Conservation (phyloP, 1,284 basidiomycete species). For the Chondrostereum purpureum region DNA sequence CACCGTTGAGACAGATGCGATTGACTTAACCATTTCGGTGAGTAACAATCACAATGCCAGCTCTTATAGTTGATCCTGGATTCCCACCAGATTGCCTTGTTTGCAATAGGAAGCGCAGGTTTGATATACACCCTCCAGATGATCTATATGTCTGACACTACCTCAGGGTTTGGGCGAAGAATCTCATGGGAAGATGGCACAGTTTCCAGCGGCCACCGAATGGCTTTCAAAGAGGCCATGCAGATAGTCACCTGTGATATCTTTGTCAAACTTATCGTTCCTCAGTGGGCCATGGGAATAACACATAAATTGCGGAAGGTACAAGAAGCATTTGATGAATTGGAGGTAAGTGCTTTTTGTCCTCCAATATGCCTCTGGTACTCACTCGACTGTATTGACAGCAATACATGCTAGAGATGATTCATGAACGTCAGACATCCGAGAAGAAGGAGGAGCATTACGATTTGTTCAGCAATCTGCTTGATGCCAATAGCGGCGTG, state of each 20-base stretch:
- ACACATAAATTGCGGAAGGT: constrained; percentile 31
- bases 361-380: background rate
- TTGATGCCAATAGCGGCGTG: constrained; percentile 40
- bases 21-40: constrained; percentile 43
- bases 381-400: constrained; percentile 18
- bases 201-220: constrained; percentile 35
- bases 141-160: background rate
- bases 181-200: constrained; percentile 46
- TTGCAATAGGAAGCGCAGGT: constrained; percentile 51
- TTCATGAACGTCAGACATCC: constrained; percentile 32
- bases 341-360: background rate
- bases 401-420: constrained; percentile 53
- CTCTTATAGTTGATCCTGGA: background rate
- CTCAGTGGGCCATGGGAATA: constrained; percentile 36
- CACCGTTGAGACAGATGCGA: constrained; percentile 24
- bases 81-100: constrained; percentile 43
- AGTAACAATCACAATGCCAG: constrained; percentile 9
- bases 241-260: constrained; percentile 39
- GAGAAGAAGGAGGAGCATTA: constrained; percentile 38
- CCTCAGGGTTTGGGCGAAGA: constrained; percentile 42
- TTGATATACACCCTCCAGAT: background rate
- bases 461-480: constrained; percentile 50
- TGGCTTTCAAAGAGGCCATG: constrained; percentile 54
- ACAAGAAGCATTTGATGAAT: constrained; percentile 38
- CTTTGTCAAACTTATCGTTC: constrained; percentile 36